These are phyloP conservation scores for Candida bentonensis DNA, from an alignment of 805 yeast genomes.

Conservation along the genomic window DNA sequence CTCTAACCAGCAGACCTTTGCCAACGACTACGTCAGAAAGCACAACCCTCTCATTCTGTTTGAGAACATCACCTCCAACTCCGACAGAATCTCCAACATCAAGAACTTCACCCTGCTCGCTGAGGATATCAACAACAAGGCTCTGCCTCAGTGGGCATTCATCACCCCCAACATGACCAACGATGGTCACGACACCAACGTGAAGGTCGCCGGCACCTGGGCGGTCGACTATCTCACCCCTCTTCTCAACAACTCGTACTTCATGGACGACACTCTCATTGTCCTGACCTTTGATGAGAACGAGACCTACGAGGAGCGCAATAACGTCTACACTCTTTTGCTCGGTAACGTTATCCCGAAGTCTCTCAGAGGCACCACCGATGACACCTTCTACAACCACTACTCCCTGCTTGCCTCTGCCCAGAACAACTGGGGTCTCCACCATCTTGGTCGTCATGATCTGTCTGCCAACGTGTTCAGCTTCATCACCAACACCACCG, in stretches of 20 bases:
- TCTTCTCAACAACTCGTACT: slow-evolving; percentile 30
- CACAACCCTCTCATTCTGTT: slow-evolving; percentile 35
- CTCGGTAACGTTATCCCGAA: slow-evolving; percentile 36
- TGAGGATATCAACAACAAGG: slow-evolving; percentile 25
- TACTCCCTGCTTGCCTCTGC: slow-evolving; percentile 37
- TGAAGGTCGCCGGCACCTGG: slow-evolving; percentile 34
- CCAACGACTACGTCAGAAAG: slow-evolving; percentile 37
- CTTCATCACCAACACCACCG: slow-evolving; percentile 24
- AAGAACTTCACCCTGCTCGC: slow-evolving; percentile 34
- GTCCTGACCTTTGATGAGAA: slow-evolving; percentile 38
- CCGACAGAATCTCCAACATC: slow-evolving; percentile 29
- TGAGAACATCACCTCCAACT: slow-evolving; percentile 25
- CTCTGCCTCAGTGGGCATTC: slow-evolving; percentile 38
- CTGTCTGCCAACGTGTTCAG: slow-evolving; percentile 35
- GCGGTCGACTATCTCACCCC: slow-evolving; percentile 31
- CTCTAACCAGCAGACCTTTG: slow-evolving; percentile 27
- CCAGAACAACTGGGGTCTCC: slow-evolving; percentile 37
- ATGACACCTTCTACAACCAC: slow-evolving; percentile 36
- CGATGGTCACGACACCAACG: slow-evolving; percentile 38
- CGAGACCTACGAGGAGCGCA: slow-evolving; percentile 29
- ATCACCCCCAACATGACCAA: slow-evolving; percentile 41
- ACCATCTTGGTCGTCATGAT: slow-evolving; percentile 37
- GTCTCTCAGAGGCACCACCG: slow-evolving; percentile 28
- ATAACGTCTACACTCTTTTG: slow-evolving; percentile 32
- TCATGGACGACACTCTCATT: slow-evolving; percentile 32